phyloP scores from a whole-genome alignment of 2,329 filamentous ascomycete genomes.

The Penicillium sp. region DNA sequence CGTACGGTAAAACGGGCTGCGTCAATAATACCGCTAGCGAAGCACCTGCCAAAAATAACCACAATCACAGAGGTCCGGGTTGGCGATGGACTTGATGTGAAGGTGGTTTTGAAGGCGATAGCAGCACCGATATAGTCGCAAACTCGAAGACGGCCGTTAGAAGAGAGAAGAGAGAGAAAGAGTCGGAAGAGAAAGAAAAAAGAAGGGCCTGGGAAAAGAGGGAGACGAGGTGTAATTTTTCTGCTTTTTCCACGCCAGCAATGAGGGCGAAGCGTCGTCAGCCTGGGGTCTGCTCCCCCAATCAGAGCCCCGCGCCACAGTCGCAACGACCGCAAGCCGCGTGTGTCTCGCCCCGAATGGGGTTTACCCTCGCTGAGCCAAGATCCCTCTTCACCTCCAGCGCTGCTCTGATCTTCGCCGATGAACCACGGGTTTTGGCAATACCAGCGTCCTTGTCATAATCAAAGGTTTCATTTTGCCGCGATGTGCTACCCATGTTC shows the following conservation, averaged over 20 bases:
- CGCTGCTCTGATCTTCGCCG: background rate
- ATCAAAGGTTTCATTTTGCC: background rate
- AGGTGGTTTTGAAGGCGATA: background rate
- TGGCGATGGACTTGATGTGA: background rate
- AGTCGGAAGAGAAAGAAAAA: conserved; percentile 22
- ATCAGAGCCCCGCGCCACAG: conserved; percentile 38
- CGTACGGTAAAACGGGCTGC: conserved; percentile 22
- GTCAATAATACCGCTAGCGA: conserved; percentile 14
- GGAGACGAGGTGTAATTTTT: background rate
- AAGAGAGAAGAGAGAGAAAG: conserved; percentile 19
- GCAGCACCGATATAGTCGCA: background rate
- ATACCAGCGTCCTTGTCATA: background rate
- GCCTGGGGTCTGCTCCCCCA: conserved; percentile 38
- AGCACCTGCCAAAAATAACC: conserved; percentile 17
- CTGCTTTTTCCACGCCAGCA: conserved; percentile 27
- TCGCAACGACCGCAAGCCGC: conserved; percentile 41
- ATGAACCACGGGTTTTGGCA: background rate
- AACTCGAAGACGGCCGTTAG: conserved; percentile 5
- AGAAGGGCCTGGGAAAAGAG: conserved; percentile 15
- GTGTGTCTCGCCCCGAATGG: conserved; percentile 39
- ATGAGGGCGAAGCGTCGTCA: conserved; percentile 42
- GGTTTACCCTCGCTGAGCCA: conserved; percentile 32
- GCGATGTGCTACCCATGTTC: background rate
- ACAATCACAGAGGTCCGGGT: background rate
- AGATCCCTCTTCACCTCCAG: conserved; percentile 28